Evolutionary conservation across 257 asterid species (phyloP), one percentile per base, ranked within the genome.

Genomic region (Vinca minor): DNA sequence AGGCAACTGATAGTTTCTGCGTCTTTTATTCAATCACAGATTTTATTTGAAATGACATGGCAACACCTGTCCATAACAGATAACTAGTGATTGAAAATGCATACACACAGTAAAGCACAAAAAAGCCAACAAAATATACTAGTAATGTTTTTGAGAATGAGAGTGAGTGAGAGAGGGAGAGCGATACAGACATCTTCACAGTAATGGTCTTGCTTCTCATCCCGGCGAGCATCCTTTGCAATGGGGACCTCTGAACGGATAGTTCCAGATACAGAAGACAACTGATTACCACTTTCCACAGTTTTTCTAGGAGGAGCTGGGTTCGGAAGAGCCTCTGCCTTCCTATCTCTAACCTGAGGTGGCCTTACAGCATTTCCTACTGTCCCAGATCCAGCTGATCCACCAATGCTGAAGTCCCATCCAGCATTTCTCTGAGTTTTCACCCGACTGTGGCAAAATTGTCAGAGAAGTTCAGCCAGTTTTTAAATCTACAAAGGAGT

Each of bases 351-450:
- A 78, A 64, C 85, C 83, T 87, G 99, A 56, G 99, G 97, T 20
- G 99, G 97, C 76, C 80, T 85, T 70, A 83, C 87, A 35, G 69
- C 87, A 78, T 85, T 89, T 73, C 97, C 83, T 57, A 83, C 89
- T 49, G 95, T 89, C 73, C 95, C 96, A 18, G 90, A 80, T 75
- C 83, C 82, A 64, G 73, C 63, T 54, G 95, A 77, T 71, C 85
- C 96, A 69, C 96, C 91, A 75, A 89, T 83, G 76, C 94, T 89
- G 78, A 89, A 89, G 86, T 93, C 97, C 99, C 99, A 89, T 78
- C 95, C 97, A 54, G 92, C 79, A 82, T 83, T 83, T 74, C 70
- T 80, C 75, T 73, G 55, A 64, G 84, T 81, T 64, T 66, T 78
- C 49, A 78, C 88, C 83, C 87, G 97, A 72, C 82, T 81, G 76